Conservation (phyloP, 495 filamentous ascomycete species). For the Glonium stellatum region DNA sequence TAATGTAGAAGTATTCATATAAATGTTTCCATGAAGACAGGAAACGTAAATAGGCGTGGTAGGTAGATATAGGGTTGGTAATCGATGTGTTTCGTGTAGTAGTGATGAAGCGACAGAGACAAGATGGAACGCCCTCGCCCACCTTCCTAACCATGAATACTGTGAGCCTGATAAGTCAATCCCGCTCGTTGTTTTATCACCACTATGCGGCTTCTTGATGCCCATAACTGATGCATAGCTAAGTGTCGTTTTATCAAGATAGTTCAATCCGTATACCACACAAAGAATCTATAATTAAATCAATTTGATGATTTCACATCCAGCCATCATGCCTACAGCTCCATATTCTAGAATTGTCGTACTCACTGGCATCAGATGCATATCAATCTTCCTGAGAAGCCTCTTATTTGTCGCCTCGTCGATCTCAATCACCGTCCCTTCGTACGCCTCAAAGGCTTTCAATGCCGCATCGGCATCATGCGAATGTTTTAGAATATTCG, state of each 20-base stretch:
- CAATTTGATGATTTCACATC: neutral
- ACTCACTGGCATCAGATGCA: slow-evolving; percentile 35
- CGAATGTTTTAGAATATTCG: slow-evolving; percentile 43
- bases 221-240: slow-evolving; percentile 51
- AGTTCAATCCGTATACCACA: slow-evolving; percentile 42
- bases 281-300: slow-evolving; percentile 30
- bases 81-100: no score
- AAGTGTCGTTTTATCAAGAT: slow-evolving; percentile 53
- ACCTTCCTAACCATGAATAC: slow-evolving; percentile 19
- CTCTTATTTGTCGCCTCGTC: slow-evolving; percentile 48
- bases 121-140: no score
- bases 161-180: slow-evolving; percentile 12
- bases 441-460: slow-evolving; percentile 46
- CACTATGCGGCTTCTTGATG: slow-evolving; percentile 14
- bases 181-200: slow-evolving; percentile 13
- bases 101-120: no score
- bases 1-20: no score
- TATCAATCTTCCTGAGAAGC: slow-evolving; percentile 39
- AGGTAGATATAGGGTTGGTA: no score
- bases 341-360: neutral
- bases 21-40: no score
- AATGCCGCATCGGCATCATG: slow-evolving; percentile 57
- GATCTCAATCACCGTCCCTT: slow-evolving; percentile 45
- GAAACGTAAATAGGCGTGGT: no score
- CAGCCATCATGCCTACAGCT: neutral